Conservation (phyloP, 78 protist genomes). For the Polysphondylium violaceum region DNA sequence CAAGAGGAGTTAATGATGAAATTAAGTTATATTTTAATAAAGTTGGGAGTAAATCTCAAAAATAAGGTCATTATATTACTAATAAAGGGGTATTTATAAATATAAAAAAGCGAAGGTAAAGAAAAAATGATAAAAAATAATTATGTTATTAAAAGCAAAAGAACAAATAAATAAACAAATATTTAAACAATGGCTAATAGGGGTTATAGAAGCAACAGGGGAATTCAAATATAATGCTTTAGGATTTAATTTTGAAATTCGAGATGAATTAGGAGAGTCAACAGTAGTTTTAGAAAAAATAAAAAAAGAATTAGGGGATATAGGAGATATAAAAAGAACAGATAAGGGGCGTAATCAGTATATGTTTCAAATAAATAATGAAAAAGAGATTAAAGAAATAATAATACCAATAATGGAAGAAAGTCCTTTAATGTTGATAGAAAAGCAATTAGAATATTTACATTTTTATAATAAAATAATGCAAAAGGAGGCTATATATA, state of each 20-base stretch:
- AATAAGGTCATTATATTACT: neutral
- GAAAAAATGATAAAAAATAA: neutral
- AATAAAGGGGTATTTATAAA: neutral
- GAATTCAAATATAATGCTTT: too few relatives aligned
- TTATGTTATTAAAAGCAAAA: neutral
- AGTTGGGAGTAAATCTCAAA: neutral
- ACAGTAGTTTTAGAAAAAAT: slow-evolving; percentile 1
- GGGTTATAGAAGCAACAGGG: neutral
- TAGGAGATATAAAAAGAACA: neutral
- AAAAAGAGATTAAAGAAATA: neutral
- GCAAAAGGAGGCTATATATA: neutral
- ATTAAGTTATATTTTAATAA: neutral
- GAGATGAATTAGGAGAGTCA: neutral
- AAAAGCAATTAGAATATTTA: too few relatives aligned
- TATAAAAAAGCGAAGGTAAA: neutral
- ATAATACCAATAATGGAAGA: too few relatives aligned
- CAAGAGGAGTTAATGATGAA: neutral
- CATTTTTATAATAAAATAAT: too few relatives aligned
- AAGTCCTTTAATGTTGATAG: neutral
- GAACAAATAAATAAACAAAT: neutral
- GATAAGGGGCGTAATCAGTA: too few relatives aligned
- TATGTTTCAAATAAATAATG: neutral
- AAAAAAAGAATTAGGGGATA: neutral
- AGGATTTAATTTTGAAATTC: neutral
- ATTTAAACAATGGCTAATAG: neutral